phyloP scores from a whole-genome alignment of 768 basidiomycete species.

The Pisolithus marmoratus region DNA sequence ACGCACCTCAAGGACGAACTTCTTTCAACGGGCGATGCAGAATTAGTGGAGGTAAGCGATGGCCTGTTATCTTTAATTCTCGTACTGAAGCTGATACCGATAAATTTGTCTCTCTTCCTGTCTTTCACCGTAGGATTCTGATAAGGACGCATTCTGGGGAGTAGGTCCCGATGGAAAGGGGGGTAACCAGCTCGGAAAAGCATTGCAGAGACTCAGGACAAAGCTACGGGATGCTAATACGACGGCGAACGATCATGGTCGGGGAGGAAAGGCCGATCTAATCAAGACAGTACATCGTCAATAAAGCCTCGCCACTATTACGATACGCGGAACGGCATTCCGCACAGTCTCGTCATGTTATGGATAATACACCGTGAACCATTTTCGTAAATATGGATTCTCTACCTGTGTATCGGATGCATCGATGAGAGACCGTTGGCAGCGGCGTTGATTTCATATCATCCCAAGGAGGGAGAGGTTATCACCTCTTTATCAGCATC shows the following conservation, averaged over 20 bases:
- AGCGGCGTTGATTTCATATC: slow-evolving; percentile 1
- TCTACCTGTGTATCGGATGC: not conserved
- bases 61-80: not conserved
- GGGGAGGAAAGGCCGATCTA: not conserved
- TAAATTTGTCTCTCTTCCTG: not conserved
- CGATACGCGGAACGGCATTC: slow-evolving; percentile 6
- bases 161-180: slow-evolving; percentile 33
- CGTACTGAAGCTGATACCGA: not conserved
- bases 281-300: slow-evolving; percentile 8
- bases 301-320: slow-evolving; percentile 8
- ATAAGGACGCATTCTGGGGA: slow-evolving; percentile 39
- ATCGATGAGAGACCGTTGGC: not conserved
- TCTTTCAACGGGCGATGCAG: slow-evolving; percentile 33
- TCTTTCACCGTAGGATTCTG: slow-evolving; percentile 14
- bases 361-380: slow-evolving; percentile 3
- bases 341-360: slow-evolving; percentile 17
- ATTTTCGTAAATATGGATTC: not conserved
- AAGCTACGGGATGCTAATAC: slow-evolving; percentile 19
- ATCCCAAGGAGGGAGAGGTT: slow-evolving; percentile 17
- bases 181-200: slow-evolving; percentile 37
- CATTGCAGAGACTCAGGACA: slow-evolving; percentile 33
- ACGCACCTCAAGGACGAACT: slow-evolving; percentile 28
- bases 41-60: slow-evolving; percentile 34
- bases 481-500: slow-evolving; percentile 21
- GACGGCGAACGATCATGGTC: not conserved